A percentile compares a stretch with the other conserved stretches of the same genome.
Conservation (phyloP, 345 rosid genomes). For the Laguncularia racemosa region DNA sequence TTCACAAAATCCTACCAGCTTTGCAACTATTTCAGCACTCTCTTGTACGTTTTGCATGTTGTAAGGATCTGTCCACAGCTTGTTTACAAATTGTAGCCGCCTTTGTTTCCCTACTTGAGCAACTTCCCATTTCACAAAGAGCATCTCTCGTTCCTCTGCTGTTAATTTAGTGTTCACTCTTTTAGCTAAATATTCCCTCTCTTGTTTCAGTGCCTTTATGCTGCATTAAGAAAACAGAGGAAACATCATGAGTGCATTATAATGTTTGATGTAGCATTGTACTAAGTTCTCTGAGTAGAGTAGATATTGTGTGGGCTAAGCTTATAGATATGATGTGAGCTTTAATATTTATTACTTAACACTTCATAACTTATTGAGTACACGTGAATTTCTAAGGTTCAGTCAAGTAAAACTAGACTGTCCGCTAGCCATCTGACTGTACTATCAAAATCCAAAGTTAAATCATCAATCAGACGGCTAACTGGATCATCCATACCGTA, state of each 20-base stretch:
- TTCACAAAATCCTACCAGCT: constrained; percentile 87
- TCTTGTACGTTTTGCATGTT: constrained; percentile 61
- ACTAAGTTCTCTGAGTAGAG: no score
- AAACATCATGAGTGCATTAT: background rate
- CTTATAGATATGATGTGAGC: no score
- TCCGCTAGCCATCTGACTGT: no score
- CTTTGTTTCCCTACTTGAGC: constrained; percentile 80
- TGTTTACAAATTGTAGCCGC: constrained; percentile 75
- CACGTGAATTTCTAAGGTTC: no score
- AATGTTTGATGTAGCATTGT: background rate
- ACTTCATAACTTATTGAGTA: no score
- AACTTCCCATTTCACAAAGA: constrained; percentile 78
- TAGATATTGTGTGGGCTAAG: no score
- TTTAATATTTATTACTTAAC: no score
- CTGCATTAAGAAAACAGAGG: constrained; percentile 25
- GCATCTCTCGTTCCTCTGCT: constrained; percentile 69
- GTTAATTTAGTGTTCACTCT: constrained; percentile 68
- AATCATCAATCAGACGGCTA: no score
- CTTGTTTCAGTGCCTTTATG: constrained; percentile 74
- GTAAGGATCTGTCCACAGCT: constrained; percentile 81
- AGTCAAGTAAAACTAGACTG: no score
- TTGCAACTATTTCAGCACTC: constrained; percentile 76
- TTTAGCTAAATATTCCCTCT: constrained; percentile 81
- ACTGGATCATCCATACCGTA: no score
- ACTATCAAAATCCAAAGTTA: no score